Evolutionary conservation across 2,329 filamentous ascomycete species (phyloP).

Genomic region (Curvularia sp.): DNA sequence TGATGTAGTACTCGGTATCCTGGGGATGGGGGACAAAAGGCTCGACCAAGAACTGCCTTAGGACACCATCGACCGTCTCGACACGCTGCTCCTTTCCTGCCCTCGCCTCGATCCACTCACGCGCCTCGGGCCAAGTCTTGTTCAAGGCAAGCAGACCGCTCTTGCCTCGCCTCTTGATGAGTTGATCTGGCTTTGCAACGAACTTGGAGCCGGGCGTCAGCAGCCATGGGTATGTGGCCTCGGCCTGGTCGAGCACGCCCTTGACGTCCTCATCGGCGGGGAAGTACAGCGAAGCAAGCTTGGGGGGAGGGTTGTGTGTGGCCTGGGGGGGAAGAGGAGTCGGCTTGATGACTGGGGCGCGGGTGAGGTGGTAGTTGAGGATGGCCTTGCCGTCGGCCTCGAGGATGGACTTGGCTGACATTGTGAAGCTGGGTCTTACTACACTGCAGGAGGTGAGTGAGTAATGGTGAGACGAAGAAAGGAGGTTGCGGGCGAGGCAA

Average conservation of each 20-base stretch:
- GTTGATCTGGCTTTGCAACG: constrained; percentile 98
- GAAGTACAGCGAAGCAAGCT: constrained; percentile 92
- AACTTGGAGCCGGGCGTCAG: constrained; percentile 84
- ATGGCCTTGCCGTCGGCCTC: constrained; percentile 99
- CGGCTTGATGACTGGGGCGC: constrained; percentile 96
- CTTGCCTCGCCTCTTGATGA: constrained; percentile 99
- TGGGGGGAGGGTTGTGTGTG: constrained; percentile 91
- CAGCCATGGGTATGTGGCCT: constrained; percentile 96
- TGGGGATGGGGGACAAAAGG: constrained; percentile 96
- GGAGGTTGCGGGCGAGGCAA: constrained; percentile 25
- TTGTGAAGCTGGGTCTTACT: constrained; percentile 56
- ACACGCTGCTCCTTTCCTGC: constrained; percentile 93
- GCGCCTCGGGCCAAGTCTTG: constrained; percentile 95
- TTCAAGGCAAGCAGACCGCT: constrained; percentile 95
- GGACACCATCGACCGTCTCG: constrained; percentile 85
- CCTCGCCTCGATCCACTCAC: constrained; percentile 90
- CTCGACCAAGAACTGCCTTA: constrained; percentile 97
- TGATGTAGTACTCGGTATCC: constrained; percentile 99
- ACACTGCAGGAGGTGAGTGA: constrained; percentile 40
- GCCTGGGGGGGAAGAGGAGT: constrained; percentile 84
- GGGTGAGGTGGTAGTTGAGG: constrained; percentile 99
- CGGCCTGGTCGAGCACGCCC: constrained; percentile 90
- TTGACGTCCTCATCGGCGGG: constrained; percentile 83
- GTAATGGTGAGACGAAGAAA: constrained; percentile 20
- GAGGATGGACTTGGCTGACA: constrained; percentile 96